These are phyloP conservation scores for Paraglomus brasilianum DNA, from an alignment of 192 early-diverging fungal species.

Conservation along the genomic window DNA sequence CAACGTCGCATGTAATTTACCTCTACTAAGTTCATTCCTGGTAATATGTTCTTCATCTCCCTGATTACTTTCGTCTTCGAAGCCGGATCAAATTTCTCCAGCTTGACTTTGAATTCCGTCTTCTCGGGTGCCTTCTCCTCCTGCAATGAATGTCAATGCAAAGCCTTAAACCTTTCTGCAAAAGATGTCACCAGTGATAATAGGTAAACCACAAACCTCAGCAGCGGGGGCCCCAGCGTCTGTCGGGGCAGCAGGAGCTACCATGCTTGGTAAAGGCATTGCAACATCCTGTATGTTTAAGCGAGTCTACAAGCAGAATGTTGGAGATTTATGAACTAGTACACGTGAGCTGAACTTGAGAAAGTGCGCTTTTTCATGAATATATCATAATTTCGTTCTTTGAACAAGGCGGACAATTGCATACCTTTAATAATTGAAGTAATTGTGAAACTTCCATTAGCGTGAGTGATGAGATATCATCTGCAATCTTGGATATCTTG, in stretches of 20 bases:
- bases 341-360: background rate
- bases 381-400: background rate
- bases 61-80: conserved; percentile 97
- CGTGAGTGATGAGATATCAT: conserved; percentile 87
- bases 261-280: conserved; percentile 73
- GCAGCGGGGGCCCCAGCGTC: conserved; percentile 68
- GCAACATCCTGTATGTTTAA: conserved; percentile 93
- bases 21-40: conserved; percentile 94
- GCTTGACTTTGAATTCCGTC: conserved; percentile 93
- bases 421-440: conserved; percentile 86
- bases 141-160: conserved; percentile 21
- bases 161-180: background rate
- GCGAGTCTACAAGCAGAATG: conserved; percentile 51
- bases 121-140: conserved; percentile 90
- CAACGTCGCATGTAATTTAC: conserved; percentile 38
- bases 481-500: conserved; percentile 83
- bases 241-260: conserved; percentile 58
- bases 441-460: conserved; percentile 92
- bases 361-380: background rate
- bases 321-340: background rate
- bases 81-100: conserved; percentile 92
- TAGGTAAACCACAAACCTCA: conserved; percentile 23
- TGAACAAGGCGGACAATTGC: background rate
- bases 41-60: conserved; percentile 93
- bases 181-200: conserved; percentile 1